Evolutionary conservation across 1,139 yeast species (phyloP).

Genomic region (Yamadazyma sp.): DNA sequence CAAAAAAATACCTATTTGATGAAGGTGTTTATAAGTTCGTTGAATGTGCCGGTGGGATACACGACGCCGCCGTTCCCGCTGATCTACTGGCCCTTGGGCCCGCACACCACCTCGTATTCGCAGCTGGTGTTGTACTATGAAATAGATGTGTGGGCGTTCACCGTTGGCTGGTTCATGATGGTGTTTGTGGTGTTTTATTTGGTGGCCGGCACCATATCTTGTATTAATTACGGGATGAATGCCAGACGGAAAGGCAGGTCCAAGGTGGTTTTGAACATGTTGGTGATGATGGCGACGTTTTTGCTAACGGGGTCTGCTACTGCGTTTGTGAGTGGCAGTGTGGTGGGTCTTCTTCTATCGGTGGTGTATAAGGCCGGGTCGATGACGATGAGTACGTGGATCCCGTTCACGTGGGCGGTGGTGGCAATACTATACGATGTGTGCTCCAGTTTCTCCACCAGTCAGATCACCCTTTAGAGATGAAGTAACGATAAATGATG

Average conservation of each 20-base stretch:
- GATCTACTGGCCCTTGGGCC: constrained; percentile 67
- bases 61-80: constrained; percentile 79
- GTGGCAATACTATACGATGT: constrained; percentile 66
- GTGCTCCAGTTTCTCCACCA: constrained; percentile 57
- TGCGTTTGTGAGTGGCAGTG: constrained; percentile 70
- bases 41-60: constrained; percentile 76
- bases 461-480: constrained; percentile 32
- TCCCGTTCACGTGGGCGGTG: constrained; percentile 80
- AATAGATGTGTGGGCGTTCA: constrained; percentile 80
- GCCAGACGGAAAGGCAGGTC: background rate
- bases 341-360: constrained; percentile 61
- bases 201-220: constrained; percentile 66
- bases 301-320: constrained; percentile 57
- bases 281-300: constrained; percentile 48
- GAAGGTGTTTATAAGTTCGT: constrained; percentile 37
- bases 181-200: constrained; percentile 62
- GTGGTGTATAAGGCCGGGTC: constrained; percentile 77
- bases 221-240: constrained; percentile 28
- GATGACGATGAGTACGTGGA: constrained; percentile 90
- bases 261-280: constrained; percentile 5
- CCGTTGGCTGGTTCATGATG: constrained; percentile 78
- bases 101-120: constrained; percentile 40
- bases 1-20: constrained; percentile 4
- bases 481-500: background rate
- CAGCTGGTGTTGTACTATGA: constrained; percentile 65